Evolutionary conservation across 345 rosid genomes (phyloP).

Genomic region (Camelina neglecta): DNA sequence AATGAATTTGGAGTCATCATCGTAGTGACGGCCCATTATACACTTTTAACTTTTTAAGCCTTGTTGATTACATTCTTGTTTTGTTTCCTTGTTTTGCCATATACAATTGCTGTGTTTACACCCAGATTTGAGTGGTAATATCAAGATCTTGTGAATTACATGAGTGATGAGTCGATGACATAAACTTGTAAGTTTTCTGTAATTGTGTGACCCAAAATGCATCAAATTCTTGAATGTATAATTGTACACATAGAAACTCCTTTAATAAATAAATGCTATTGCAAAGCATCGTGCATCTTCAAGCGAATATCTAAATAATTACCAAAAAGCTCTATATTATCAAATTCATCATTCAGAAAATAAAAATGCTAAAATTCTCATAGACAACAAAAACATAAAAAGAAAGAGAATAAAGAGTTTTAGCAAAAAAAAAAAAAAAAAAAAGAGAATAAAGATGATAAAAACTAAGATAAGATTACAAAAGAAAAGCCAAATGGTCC

Average conservation of each 20-base stretch:
- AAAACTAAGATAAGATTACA: not conserved
- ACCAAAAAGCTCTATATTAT: not conserved
- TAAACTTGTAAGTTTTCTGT: no score
- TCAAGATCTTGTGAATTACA: no score
- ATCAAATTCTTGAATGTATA: not conserved
- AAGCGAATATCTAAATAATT: constrained; percentile 11
- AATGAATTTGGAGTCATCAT: no score
- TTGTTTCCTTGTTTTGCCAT: no score
- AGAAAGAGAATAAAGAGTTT: constrained; percentile 11
- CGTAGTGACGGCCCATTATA: no score
- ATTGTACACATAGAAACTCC: not conserved
- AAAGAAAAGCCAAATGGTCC: constrained; percentile 27
- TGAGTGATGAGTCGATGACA: no score
- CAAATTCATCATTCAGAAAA: not conserved
- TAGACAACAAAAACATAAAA: not conserved
- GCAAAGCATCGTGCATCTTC: not conserved
- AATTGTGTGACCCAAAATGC: not conserved
- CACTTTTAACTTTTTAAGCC: no score
- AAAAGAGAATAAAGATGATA: constrained; percentile 11
- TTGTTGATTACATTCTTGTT: no score
- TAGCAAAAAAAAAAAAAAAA: not conserved
- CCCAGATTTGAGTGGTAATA: no score
- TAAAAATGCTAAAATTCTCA: constrained; percentile 9
- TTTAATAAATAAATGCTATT: not conserved
- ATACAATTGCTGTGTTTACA: no score